Percentiles rank a stretch among this genome's conserved stretches.
Evolutionary conservation across 371 early-diverging fungal species (phyloP).

Genomic region (Rhizopus sp.): DNA sequence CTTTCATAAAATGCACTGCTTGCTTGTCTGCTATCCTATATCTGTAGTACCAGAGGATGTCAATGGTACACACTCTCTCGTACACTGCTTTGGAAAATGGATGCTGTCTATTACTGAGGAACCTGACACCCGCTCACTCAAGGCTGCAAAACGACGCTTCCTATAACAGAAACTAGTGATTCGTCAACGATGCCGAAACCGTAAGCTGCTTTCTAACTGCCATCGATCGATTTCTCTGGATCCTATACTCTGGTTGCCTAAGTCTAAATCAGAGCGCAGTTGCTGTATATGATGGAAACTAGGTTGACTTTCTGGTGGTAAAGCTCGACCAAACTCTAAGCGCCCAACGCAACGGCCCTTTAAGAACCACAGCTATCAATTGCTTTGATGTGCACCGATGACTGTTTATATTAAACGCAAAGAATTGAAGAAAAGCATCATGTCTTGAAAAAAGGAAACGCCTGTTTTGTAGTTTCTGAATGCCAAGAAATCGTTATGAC

Average conservation of each 20-base stretch:
- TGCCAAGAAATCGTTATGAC: too few relatives aligned
- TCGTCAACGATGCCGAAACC: neutral
- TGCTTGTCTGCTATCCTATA: too few relatives aligned
- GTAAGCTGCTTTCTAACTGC: neutral
- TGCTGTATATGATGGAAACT: conserved; percentile 11
- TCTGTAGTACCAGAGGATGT: neutral
- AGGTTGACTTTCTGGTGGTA: conserved; percentile 11
- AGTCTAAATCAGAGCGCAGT: neutral
- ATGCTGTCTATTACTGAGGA: neutral
- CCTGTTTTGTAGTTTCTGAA: too few relatives aligned
- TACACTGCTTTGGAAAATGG: neutral
- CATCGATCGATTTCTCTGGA: neutral
- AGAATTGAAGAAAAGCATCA: too few relatives aligned
- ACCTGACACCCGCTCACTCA: neutral
- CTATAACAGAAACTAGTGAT: neutral
- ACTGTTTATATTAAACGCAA: neutral
- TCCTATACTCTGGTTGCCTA: conserved; percentile 5
- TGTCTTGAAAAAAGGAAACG: too few relatives aligned
- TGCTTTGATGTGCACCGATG: neutral
- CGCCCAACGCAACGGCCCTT: neutral
- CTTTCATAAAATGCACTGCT: too few relatives aligned
- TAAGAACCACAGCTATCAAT: neutral
- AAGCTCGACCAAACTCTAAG: neutral
- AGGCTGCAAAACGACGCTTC: neutral
- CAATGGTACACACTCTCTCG: neutral